Conservation (phyloP, 768 basidiomycete species). For the Pilatotrama ljubarskyi region DNA sequence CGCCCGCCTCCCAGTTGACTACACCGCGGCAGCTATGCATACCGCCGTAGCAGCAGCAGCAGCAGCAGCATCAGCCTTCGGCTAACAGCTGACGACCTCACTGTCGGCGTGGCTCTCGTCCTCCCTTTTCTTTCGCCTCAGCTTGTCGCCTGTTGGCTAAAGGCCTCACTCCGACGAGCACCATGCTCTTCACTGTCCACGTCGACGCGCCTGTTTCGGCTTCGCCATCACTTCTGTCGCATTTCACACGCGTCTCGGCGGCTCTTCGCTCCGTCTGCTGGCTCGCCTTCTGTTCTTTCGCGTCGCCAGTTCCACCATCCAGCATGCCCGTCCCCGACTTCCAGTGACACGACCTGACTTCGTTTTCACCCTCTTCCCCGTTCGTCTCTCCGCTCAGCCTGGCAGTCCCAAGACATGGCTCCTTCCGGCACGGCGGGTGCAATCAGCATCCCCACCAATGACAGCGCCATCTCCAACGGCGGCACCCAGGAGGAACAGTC, state of each 20-base stretch:
- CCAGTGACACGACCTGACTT: slow-evolving; percentile 44
- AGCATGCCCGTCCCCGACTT: slow-evolving; percentile 27
- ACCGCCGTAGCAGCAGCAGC: slow-evolving; percentile 17
- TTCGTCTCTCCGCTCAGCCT: slow-evolving; percentile 57
- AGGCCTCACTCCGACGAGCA: slow-evolving; percentile 24
- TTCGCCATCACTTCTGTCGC: slow-evolving; percentile 5
- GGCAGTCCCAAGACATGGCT: slow-evolving; percentile 83
- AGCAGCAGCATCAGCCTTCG: slow-evolving; percentile 24
- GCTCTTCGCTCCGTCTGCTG: slow-evolving; percentile 15
- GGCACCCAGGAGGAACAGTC: slow-evolving; percentile 55
- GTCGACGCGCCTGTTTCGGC: slow-evolving; percentile 17
- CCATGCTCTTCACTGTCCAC: slow-evolving; percentile 10
- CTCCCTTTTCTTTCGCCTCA: slow-evolving; percentile 7
- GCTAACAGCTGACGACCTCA: slow-evolving; percentile 26
- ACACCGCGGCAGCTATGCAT: slow-evolving; percentile 9
- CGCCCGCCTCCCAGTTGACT: slow-evolving; percentile 5
- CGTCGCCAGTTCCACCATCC: slow-evolving; percentile 26
- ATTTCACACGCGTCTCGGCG: slow-evolving; percentile 14
- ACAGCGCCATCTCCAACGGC: slow-evolving; percentile 49
- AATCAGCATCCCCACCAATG: slow-evolving; percentile 68
- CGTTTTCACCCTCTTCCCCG: slow-evolving; percentile 34
- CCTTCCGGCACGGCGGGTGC: slow-evolving; percentile 50
- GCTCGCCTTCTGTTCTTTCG: slow-evolving; percentile 20
- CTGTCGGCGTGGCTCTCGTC: slow-evolving; percentile 5
- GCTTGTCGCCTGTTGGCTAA: slow-evolving; percentile 31